Conservation (phyloP, 148 eudicot genomes). For the Diospyros kaki region DNA sequence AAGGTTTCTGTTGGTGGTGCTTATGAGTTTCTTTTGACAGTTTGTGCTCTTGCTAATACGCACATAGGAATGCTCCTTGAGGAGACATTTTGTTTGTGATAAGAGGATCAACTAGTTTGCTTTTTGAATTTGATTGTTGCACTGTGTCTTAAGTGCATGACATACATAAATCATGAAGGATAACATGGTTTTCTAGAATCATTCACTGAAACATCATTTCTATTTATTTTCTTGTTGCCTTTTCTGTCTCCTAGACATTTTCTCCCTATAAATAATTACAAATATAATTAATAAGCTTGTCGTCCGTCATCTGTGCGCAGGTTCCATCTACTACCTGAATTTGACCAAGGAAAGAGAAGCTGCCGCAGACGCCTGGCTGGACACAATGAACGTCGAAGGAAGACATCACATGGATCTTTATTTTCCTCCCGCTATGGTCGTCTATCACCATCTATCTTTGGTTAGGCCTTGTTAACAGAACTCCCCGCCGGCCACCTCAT, state of each 20-base stretch:
- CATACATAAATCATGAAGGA: too few relatives aligned
- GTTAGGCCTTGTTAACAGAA: constrained; percentile 24
- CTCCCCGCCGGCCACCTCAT: background rate
- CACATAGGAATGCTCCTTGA: too few relatives aligned
- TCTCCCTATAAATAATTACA: background rate
- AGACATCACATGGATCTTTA: constrained; percentile 77
- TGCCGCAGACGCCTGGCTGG: constrained; percentile 94
- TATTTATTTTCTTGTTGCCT: background rate
- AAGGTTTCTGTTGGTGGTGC: background rate
- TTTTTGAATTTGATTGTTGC: too few relatives aligned
- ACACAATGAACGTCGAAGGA: constrained; percentile 95
- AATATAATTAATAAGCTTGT: background rate
- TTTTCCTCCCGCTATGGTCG: constrained; percentile 63
- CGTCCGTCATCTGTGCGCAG: constrained; percentile 32
- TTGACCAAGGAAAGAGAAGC: constrained; percentile 89
- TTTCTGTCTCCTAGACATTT: background rate
- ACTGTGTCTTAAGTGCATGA: too few relatives aligned
- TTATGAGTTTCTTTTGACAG: background rate
- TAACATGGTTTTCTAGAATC: background rate
- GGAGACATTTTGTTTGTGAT: too few relatives aligned
- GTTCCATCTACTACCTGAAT: constrained; percentile 84
- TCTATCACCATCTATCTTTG: constrained; percentile 49
- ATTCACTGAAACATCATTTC: background rate
- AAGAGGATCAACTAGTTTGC: too few relatives aligned
- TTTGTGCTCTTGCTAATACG: too few relatives aligned